These are phyloP conservation scores for Thinopyrum elongatum DNA, from an alignment of 176 grass and related monocot species.

Conservation along the genomic window DNA sequence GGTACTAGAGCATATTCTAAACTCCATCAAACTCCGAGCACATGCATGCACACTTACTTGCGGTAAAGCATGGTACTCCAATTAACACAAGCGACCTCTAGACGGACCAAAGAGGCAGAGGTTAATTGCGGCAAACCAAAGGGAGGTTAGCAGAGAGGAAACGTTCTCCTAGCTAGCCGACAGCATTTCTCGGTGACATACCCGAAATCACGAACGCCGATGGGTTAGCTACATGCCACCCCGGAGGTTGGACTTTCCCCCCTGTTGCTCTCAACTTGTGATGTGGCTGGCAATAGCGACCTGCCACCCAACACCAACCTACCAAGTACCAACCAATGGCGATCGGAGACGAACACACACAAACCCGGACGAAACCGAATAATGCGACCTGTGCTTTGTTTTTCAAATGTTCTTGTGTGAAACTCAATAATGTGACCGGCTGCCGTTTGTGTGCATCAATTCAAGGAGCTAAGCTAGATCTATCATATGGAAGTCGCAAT, in stretches of 20 bases:
- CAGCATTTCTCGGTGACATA: constrained; percentile 56
- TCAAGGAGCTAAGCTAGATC: neutral
- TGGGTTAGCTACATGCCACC: constrained; percentile 27
- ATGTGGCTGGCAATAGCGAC: constrained; percentile 48
- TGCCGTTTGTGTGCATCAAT: neutral
- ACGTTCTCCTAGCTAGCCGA: constrained; percentile 31
- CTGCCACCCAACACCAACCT: constrained; percentile 36
- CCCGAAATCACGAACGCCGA: constrained; percentile 39
- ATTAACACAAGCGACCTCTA: neutral
- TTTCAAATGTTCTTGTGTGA: neutral
- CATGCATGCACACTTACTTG: neutral
- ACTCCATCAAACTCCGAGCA: neutral
- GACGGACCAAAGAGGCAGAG: neutral
- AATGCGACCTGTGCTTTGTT: constrained; percentile 23
- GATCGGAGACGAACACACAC: neutral
- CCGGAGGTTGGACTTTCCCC: constrained; percentile 50
- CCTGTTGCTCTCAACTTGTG: constrained; percentile 41
- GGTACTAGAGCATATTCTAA: neutral
- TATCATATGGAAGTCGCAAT: constrained; percentile 6
- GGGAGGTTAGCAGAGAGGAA: neutral
- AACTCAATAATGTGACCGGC: constrained; percentile 1
- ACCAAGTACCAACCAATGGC: constrained; percentile 28
- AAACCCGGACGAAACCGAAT: constrained; percentile 33
- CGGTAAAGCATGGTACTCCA: neutral
- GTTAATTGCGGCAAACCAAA: neutral